phyloP scores from a whole-genome alignment of 345 rosid species.

The Acer campestre region DNA sequence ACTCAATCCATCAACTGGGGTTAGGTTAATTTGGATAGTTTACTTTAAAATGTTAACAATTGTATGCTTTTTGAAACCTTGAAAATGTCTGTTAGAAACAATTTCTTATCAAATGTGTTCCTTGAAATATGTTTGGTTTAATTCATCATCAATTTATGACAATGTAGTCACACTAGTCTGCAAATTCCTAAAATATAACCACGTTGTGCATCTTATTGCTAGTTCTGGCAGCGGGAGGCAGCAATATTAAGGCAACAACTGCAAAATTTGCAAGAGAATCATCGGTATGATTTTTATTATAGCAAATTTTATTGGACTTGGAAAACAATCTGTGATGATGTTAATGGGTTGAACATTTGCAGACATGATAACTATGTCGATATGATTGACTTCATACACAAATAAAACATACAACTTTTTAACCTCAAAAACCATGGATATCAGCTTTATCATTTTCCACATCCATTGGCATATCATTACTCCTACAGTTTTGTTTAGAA shows the following conservation, averaged over 20 bases:
- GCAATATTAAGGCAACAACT: conserved; percentile 70
- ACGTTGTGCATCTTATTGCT: conserved; percentile 30
- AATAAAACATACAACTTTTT: neutral
- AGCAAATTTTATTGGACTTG: conserved; percentile 5
- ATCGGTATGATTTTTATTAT: conserved; percentile 50
- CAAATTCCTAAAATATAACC: conserved; percentile 1
- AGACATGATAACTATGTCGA: conserved; percentile 5
- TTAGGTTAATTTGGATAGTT: no score
- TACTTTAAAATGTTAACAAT: no score
- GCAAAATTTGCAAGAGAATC: conserved; percentile 73
- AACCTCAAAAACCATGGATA: neutral
- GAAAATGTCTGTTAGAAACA: neutral
- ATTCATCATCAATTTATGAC: neutral
- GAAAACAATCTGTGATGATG: neutral
- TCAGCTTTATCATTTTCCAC: neutral
- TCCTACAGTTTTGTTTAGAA: neutral
- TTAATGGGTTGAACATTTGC: neutral
- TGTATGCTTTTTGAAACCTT: neutral
- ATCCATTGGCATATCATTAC: neutral
- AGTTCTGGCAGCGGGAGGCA: conserved; percentile 90
- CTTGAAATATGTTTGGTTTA: neutral
- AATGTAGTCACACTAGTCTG: neutral
- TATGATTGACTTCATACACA: neutral
- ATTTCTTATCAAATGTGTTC: neutral
- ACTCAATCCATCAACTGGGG: no score